Base-by-base conservation (phyloP, 306 rosid genomes). In the Glycyrrhiza uralensis region DNA sequence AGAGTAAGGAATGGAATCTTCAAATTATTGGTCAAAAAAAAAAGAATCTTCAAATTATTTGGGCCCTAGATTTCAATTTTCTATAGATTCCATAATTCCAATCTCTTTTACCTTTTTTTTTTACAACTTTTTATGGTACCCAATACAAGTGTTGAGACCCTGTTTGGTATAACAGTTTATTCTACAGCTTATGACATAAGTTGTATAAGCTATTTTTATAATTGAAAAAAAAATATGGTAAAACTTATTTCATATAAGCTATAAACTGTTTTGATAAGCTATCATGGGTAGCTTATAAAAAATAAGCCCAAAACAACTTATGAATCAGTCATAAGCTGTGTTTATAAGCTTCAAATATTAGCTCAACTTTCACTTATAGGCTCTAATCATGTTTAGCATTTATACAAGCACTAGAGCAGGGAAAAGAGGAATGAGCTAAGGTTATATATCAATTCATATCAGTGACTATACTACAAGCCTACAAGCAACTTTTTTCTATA, bases 1-100 rank as follows among this genome's bases (percentile, higher is more conserved):
- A 50, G 54, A 68, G 12, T n/a, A 4, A 52, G 76, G 70, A 57
- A 58, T 72, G 69, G 80, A 76, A 83, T 77, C 77, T 79, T 54
- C 77, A 66, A 69, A 61, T 68, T 68, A 35, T 80, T n/a, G 55
- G 50, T 51, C 52, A 20, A 46, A 58, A 80, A 55, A 52, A 45
- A 49, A 72, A n/a, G n/a, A 36, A 36, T 36, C 42, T 36, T 36
- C 3, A 36, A 9, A 47, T 75, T 71, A 54, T 83, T 60, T 46
- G 72, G 76, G 79, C 47, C 61, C 23, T n/a, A n/a, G n/a, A 39
- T 13, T 22, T 66, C 55, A 60, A 77, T 80, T 77, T 32, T 42
- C 42, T 29, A 20, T 56, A 72, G 71, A 72, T 73, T 76, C 82
- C 62, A 80, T 68, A 80, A 74, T 76, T 80, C 57, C 41, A 46